Percentiles rank a stretch among this genome's conserved stretches.
Conservation (phyloP, 2,329 filamentous ascomycete species). For the Tolypocladium ovalisporum region DNA sequence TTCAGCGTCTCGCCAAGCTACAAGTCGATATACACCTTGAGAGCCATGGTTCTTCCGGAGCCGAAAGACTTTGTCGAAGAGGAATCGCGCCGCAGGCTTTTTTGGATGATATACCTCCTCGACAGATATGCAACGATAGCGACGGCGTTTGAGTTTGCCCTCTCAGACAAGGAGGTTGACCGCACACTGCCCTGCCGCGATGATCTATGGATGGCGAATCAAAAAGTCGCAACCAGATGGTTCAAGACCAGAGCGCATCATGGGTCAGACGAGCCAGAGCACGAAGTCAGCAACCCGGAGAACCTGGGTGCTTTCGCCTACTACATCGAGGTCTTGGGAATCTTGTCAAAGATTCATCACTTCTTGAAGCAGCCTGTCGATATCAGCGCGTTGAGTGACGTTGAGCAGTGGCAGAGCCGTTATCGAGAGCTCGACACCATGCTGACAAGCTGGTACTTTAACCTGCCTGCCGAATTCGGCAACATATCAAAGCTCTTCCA, state of each 20-base stretch:
- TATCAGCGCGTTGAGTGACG: slow-evolving; percentile 72
- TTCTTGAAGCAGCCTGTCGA: slow-evolving; percentile 86
- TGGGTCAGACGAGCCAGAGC: slow-evolving; percentile 38
- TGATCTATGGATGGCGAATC: slow-evolving; percentile 74
- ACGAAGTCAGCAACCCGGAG: slow-evolving; percentile 58
- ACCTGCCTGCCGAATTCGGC: slow-evolving; percentile 70
- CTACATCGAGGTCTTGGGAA: slow-evolving; percentile 81
- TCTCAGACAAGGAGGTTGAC: slow-evolving; percentile 85
- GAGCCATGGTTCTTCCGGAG: slow-evolving; percentile 76
- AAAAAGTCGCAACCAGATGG: slow-evolving; percentile 75
- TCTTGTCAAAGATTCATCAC: slow-evolving; percentile 76
- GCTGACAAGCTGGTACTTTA: slow-evolving; percentile 74
- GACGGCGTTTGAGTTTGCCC: slow-evolving; percentile 83
- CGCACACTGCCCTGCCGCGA: slow-evolving; percentile 78
- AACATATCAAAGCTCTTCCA: slow-evolving; percentile 74
- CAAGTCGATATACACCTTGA: slow-evolving; percentile 78
- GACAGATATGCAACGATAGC: slow-evolving; percentile 86
- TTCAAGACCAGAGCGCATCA: slow-evolving; percentile 47
- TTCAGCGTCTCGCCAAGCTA: slow-evolving; percentile 67
- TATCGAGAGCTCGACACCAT: slow-evolving; percentile 78
- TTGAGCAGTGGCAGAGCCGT: slow-evolving; percentile 79
- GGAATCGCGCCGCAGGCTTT: slow-evolving; percentile 70
- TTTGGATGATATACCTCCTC: slow-evolving; percentile 90
- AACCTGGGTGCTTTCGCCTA: slow-evolving; percentile 82
- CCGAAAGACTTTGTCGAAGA: slow-evolving; percentile 82